Evolutionary conservation across 2,329 filamentous ascomycete species (phyloP), one percentile per base, ranked within the genome.

Genomic region (Arachnomyces sp.): DNA sequence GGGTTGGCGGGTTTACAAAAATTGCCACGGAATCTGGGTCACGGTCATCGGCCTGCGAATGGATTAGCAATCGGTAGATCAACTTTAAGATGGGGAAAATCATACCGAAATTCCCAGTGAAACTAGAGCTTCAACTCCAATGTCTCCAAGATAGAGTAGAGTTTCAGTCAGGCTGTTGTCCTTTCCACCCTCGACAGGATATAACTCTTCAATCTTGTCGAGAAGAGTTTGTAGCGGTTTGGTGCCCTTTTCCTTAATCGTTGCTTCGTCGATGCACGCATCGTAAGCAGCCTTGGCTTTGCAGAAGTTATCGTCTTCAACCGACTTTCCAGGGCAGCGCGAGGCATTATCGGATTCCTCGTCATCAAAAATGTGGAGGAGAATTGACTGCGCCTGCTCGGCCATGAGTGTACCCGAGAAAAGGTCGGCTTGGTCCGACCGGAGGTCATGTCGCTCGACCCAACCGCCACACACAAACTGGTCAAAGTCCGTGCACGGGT

Each of bases 401-500:
- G 63, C 63, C 74, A 84, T 78, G 44, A 77, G 68, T 2, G 71
- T 76, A 16, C 72, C 72, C 2, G 79, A 75, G 44, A 79, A 81
- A 28, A 71, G 71, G 49, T 72, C 70, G 28, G 74, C 71, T 46
- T 79, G 74, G 52, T 84, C 81, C 3, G 76, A 64, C 2, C 80
- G 73, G 43, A 84, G 71, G 50, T 83, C 79, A 60, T 84, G 74
- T 7, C 66, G 69, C 15, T 76, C 67, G 38, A 72, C 67, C 74
- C 80, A 85, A 8, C 81, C 81, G 40, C 77, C 79, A 50, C 81
- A 84, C 14, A 78, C 77, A 41, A 79, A 71, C 54, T 79, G 67
- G 44, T 83, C 77, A 44, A 86, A 86, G 52, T 84, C 62, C n/a
- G 68, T 72, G 50, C 82, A 86, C 1, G 82, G 75, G 53, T 85